Evolutionary conservation across 495 filamentous ascomycete genomes (phyloP).

Genomic region (Sporormia fimetaria): DNA sequence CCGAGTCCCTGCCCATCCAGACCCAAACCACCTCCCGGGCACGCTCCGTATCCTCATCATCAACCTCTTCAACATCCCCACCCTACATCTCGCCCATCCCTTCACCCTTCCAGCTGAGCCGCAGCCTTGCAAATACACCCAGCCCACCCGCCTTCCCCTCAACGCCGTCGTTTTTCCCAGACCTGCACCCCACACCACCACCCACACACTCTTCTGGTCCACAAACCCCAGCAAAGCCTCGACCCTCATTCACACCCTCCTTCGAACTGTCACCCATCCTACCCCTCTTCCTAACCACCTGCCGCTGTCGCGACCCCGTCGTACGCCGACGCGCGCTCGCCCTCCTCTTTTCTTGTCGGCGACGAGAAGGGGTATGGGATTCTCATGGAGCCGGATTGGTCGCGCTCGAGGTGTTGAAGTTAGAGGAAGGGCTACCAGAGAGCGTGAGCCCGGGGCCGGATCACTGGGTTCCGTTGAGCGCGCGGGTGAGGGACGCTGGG

Average conservation of each 20-base stretch:
- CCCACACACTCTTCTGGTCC: constrained; percentile 1
- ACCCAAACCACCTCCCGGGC: constrained; percentile 1
- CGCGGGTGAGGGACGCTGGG: not conserved
- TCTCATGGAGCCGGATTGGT: constrained; percentile 22
- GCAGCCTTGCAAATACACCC: no score
- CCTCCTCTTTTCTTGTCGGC: constrained; percentile 15
- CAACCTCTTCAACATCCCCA: constrained; percentile 7
- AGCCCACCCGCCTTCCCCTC: no score
- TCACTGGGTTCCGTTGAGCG: constrained; percentile 13
- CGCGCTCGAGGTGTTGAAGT: constrained; percentile 9
- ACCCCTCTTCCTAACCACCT: constrained; percentile 22
- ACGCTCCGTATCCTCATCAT: constrained; percentile 10
- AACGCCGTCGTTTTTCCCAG: no score
- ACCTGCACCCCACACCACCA: not conserved
- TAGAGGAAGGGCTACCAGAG: constrained; percentile 22
- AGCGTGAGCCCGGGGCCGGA: constrained; percentile 9
- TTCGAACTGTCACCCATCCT: constrained; percentile 25
- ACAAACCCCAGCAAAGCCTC: constrained; percentile 4
- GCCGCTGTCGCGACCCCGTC: constrained; percentile 22
- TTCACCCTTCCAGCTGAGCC: no score
- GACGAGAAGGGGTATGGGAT: constrained; percentile 25
- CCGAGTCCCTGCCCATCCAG: constrained; percentile 17
- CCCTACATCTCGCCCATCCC: no score
- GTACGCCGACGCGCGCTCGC: constrained; percentile 20
- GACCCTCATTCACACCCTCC: constrained; percentile 21